These are phyloP conservation scores for Lipomyces japonicus DNA, from an alignment of 805 yeast species.

Conservation along the genomic window DNA sequence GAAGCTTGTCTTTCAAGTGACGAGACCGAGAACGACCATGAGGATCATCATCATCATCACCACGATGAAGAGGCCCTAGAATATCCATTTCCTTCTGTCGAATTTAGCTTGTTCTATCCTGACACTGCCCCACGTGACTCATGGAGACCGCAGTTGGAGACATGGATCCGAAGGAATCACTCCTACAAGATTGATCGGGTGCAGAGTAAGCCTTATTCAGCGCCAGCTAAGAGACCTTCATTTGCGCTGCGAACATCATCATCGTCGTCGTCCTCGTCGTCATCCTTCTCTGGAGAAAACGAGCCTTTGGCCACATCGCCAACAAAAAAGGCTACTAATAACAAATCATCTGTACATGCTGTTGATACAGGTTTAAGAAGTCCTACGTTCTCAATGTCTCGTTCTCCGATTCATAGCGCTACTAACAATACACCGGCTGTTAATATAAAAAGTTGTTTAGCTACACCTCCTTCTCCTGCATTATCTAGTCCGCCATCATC, in stretches of 20 bases:
- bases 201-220: conserved; percentile 12
- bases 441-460: background rate
- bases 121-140: conserved; percentile 40
- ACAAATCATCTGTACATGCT: background rate
- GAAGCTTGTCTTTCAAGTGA: conserved; percentile 22
- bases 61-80: conserved; percentile 10
- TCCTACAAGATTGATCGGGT: conserved; percentile 32
- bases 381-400: conserved; percentile 15
- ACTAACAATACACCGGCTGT: background rate
- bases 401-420: conserved; percentile 9
- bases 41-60: conserved; percentile 2
- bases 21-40: conserved; percentile 14
- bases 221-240: conserved; percentile 1
- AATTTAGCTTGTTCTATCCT: conserved; percentile 34
- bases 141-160: conserved; percentile 40
- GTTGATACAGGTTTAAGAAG: conserved; percentile 8
- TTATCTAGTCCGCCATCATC: conserved; percentile 10
- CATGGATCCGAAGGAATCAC: conserved; percentile 38
- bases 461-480: background rate
- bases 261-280: background rate
- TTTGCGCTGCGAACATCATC: conserved; percentile 1
- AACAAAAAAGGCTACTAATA: background rate
- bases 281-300: background rate
- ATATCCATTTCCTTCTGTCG: conserved; percentile 21
- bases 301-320: conserved; percentile 4